Evolutionary conservation across 805 yeast species (phyloP).

Genomic region (Saccharomycopsis sp.): DNA sequence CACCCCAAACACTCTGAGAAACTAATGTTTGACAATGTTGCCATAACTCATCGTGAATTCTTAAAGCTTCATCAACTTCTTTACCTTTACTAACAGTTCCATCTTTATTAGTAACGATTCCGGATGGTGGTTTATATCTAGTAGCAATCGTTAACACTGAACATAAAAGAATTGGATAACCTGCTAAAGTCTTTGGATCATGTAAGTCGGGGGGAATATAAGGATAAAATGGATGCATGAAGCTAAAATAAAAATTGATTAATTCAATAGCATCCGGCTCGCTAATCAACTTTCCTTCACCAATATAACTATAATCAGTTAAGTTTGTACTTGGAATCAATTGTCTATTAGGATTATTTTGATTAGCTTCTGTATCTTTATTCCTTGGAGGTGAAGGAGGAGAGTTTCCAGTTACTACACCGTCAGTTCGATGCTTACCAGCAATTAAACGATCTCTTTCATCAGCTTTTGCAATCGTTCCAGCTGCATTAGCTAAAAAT

Average conservation of each 20-base stretch:
- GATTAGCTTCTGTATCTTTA: background rate
- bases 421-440: background rate
- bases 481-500: constrained; percentile 71
- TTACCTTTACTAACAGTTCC: constrained; percentile 12
- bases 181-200: constrained; percentile 52
- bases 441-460: constrained; percentile 32
- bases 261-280: constrained; percentile 50
- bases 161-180: constrained; percentile 72
- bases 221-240: constrained; percentile 88
- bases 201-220: constrained; percentile 70
- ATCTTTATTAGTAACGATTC: constrained; percentile 31
- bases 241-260: constrained; percentile 53
- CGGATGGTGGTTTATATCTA: constrained; percentile 64
- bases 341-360: background rate
- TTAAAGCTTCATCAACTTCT: constrained; percentile 32
- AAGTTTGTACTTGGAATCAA: constrained; percentile 24
- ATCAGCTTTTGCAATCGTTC: constrained; percentile 60
- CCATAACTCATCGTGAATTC: constrained; percentile 76
- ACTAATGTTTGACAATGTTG: constrained; percentile 69
- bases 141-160: constrained; percentile 74
- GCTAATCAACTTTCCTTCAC: constrained; percentile 43
- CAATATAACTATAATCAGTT: constrained; percentile 56
- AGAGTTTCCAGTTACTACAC: background rate
- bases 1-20: constrained; percentile 89
- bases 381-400: background rate